A percentile compares a stretch with the other conserved stretches of the same genome.
These are phyloP conservation scores for Cinchona pubescens DNA, from an alignment of 257 asterid species.

Conservation along the genomic window DNA sequence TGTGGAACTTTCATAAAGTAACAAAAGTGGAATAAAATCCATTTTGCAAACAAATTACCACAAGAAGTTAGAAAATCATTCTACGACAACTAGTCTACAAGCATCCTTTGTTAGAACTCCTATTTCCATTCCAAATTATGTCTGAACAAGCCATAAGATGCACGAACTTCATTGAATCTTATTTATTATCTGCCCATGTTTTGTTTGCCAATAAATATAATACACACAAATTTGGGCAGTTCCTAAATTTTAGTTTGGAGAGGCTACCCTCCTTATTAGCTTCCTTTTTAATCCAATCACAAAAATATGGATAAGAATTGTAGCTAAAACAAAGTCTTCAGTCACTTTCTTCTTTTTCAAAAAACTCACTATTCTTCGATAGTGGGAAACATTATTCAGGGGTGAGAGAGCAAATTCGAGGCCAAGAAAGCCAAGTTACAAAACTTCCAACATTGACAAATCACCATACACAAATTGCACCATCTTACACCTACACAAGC, in stretches of 20 bases:
- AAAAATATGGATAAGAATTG: no score
- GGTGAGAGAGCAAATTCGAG: neutral
- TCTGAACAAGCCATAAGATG: neutral
- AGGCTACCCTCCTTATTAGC: neutral
- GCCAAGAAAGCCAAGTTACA: neutral
- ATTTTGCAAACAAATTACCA: neutral
- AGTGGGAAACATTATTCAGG: neutral
- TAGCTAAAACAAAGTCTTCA: neutral
- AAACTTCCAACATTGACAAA: neutral
- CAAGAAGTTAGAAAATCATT: neutral
- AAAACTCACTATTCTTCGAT: neutral
- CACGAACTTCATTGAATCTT: neutral
- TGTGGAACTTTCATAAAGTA: neutral
- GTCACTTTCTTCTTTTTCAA: neutral
- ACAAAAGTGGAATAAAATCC: neutral
- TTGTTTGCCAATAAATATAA: neutral
- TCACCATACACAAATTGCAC: neutral
- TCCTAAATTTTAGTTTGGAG: no score
- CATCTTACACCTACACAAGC: neutral
- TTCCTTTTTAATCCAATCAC: neutral
- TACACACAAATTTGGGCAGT: neutral
- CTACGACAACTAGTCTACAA: neutral
- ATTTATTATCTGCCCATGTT: neutral
- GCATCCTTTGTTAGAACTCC: neutral
- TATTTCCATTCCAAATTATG: neutral